phyloP scores from a whole-genome alignment of 768 basidiomycete genomes.

The Crassisporium funariophilum region DNA sequence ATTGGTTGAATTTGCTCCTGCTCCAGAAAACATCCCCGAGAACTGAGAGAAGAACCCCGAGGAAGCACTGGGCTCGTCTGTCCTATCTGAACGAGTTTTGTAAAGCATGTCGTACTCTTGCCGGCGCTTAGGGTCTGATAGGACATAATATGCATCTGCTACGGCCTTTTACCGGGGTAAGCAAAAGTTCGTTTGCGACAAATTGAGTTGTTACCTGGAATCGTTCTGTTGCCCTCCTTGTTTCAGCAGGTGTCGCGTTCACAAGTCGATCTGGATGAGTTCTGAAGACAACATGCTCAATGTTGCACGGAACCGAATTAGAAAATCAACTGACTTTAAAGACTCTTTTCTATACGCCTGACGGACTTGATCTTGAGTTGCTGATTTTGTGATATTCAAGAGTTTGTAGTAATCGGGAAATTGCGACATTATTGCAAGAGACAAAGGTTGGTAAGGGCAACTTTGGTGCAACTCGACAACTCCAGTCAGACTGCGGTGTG shows the following conservation, averaged over 20 bases:
- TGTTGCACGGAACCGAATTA: conserved; percentile 2
- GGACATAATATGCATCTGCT: conserved; percentile 93
- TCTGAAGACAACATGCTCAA: conserved; percentile 38
- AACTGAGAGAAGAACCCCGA: conserved; percentile 79
- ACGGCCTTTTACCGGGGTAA: conserved; percentile 60
- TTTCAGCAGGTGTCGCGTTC: conserved; percentile 72
- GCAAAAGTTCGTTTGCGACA: background rate
- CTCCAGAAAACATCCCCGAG: conserved; percentile 64
- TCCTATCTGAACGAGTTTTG: conserved; percentile 55
- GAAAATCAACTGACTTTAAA: conserved; percentile 48
- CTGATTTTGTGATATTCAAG: conserved; percentile 54
- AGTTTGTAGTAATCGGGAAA: conserved; percentile 84
- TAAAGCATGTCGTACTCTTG: conserved; percentile 74
- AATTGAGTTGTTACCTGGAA: conserved; percentile 63
- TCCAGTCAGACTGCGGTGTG: conserved; percentile 12
- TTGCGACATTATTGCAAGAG: conserved; percentile 55
- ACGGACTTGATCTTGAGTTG: conserved; percentile 69
- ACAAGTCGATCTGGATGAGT: conserved; percentile 88
- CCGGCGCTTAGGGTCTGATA: conserved; percentile 76
- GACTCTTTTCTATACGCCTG: conserved; percentile 83
- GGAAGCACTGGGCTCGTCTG: conserved; percentile 67
- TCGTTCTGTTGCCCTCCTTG: conserved; percentile 73
- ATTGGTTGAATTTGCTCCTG: conserved; percentile 27
- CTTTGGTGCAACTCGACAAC: too few relatives aligned
- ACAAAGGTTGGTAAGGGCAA: too few relatives aligned